Base-by-base conservation (phyloP, 1,284 basidiomycete genomes). In the Ceratobasidium sp. region DNA sequence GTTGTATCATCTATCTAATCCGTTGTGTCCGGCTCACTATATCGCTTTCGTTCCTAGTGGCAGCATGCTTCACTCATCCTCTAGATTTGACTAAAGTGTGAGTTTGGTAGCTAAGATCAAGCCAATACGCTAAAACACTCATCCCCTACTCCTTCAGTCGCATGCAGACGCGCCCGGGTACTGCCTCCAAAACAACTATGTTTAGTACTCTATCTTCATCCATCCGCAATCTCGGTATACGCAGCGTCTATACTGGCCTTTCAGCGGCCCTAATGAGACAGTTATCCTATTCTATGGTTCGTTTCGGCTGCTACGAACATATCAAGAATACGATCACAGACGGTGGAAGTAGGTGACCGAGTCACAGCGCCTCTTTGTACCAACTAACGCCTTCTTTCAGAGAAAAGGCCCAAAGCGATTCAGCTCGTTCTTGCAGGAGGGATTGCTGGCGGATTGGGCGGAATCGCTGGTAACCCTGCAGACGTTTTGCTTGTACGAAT, bases 71-170 rank as follows among this genome's bases (percentile, higher is more conserved):
- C 83, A 96, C 94, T 0, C 95, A 96, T 86, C 95, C 95, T 42
- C 85, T 96, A 65, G 95, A 96, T 84, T 87, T 96, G 76, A 92
- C 93, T 78, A 94, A 95, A 90, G 94, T 96, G 94, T 95, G 78
- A 69, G 84, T 79, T 46, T 33, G 20, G 64, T 12, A 23, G 56
- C 13, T 15, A 9, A 62, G 20, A 10, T 15, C 15, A 4, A 3
- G 1, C 20, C 20, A 17, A 7, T 50, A 59, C 28, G 56, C 10
- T 64, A 44, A 74, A 38, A 33, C 44, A 13, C 71, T 70, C 5
- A 57, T n/a, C 46, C 28, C n/a, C 26, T 44, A 61, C 75, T 12
- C 26, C 44, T 80, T 52, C 79, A 57, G 93, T 78, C 92, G 92
- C 78, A 93, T 94, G 91, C 93, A 94, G 85, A 93, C 92, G n/a